Evolutionary conservation across 1,284 basidiomycete species (phyloP).

Genomic region (Microbotryum scabiosae): DNA sequence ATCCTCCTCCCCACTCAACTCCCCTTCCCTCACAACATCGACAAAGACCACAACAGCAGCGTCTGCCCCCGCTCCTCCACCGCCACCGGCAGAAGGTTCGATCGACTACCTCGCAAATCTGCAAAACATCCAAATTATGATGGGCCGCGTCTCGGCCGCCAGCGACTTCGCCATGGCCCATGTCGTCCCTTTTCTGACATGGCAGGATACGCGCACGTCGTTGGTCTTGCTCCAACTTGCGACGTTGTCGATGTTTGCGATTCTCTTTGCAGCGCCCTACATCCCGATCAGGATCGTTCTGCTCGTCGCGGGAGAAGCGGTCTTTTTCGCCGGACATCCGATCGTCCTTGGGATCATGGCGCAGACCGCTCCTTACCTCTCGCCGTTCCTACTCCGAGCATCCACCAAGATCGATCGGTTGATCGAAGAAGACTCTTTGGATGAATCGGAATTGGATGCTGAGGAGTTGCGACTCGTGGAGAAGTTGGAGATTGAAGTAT

Average conservation of each 20-base stretch:
- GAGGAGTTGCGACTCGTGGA: constrained; percentile 8
- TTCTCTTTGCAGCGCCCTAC: constrained; percentile 18
- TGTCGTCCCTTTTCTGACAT: constrained; percentile 31
- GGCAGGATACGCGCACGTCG: constrained; percentile 27
- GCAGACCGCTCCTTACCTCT: not conserved
- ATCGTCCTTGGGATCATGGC: constrained; percentile 10
- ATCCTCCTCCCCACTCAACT: constrained; percentile 2
- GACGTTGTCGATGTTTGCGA: constrained; percentile 14
- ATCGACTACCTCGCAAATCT: constrained; percentile 35
- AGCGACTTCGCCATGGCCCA: constrained; percentile 27
- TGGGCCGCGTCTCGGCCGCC: constrained; percentile 33
- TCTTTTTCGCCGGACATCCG: constrained; percentile 30
- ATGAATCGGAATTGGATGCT: constrained; percentile 16
- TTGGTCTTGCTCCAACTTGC: constrained; percentile 30
- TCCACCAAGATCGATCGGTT: not conserved
- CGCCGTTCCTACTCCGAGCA: not conserved
- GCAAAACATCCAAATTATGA: constrained; percentile 36
- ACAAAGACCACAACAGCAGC: constrained; percentile 6
- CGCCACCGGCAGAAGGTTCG: constrained; percentile 25
- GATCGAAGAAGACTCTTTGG: constrained; percentile 24
- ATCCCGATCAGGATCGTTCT: constrained; percentile 30
- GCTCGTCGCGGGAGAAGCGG: constrained; percentile 25
- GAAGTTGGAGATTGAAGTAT: constrained; percentile 13
- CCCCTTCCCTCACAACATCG: not conserved
- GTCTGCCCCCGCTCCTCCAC: constrained; percentile 1